phyloP scores from a whole-genome alignment of 2,329 filamentous ascomycete genomes.

The Fusarium brevicatenulatum region DNA sequence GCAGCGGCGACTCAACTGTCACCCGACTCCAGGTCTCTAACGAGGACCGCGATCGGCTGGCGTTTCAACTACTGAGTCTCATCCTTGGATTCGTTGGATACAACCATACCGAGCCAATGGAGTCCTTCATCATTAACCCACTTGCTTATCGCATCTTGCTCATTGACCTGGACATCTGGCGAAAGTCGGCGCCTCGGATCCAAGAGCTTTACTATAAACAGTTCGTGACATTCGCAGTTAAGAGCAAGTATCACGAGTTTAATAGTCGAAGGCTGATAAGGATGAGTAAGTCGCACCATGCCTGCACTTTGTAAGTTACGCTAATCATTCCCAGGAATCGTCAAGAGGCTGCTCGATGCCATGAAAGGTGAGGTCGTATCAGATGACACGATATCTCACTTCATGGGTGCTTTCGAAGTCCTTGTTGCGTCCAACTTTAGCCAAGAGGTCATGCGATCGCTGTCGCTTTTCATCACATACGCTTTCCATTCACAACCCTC shows the following conservation, averaged over 20 bases:
- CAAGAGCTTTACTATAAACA: constrained; percentile 94
- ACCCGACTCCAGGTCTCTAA: constrained; percentile 58
- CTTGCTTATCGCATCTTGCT: constrained; percentile 92
- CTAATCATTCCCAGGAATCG: constrained; percentile 70
- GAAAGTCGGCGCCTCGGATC: constrained; percentile 77
- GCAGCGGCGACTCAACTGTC: constrained; percentile 45
- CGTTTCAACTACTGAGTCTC: constrained; percentile 75
- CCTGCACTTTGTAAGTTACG: neutral
- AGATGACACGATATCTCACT: constrained; percentile 76
- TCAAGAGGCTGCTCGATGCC: constrained; percentile 89
- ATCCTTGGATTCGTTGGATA: constrained; percentile 91
- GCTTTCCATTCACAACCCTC: constrained; percentile 73
- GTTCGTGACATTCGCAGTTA: constrained; percentile 87
- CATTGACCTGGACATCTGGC: constrained; percentile 94
- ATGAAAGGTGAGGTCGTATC: constrained; percentile 86
- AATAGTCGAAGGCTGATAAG: constrained; percentile 86
- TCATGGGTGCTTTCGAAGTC: constrained; percentile 81
- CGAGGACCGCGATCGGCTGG: constrained; percentile 65
- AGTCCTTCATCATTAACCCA: constrained; percentile 95
- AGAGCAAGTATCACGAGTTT: constrained; percentile 91
- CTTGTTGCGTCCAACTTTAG: constrained; percentile 84
- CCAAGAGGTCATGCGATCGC: constrained; percentile 83
- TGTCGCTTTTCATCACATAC: constrained; percentile 94
- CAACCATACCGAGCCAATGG: constrained; percentile 78
- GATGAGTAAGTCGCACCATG: constrained; percentile 75